These are phyloP conservation scores for Hypomontagnella monticulosa DNA, from an alignment of 495 filamentous ascomycete genomes.

Conservation along the genomic window DNA sequence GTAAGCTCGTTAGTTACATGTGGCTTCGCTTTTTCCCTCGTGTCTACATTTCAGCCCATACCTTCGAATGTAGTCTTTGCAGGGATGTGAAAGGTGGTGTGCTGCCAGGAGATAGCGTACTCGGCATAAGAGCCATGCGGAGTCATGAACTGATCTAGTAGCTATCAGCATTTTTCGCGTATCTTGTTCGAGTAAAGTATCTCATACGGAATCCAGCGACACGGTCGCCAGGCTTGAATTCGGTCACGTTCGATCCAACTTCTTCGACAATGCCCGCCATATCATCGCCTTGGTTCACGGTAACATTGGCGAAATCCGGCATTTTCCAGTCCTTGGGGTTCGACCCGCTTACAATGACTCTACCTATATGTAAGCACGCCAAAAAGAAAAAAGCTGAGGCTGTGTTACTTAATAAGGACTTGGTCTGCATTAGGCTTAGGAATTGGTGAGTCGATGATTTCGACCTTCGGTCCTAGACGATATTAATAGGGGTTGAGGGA, in stretches of 20 bases:
- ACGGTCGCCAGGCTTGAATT: constrained; percentile 73
- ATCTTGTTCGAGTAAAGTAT: too few species aligned
- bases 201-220: constrained; percentile 69
- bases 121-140: constrained; percentile 73
- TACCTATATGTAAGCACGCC: too few species aligned
- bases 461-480: constrained; percentile 59
- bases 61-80: constrained; percentile 72
- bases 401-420: constrained; percentile 75
- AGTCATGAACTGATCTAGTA: constrained; percentile 56
- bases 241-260: constrained; percentile 67
- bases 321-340: constrained; percentile 87
- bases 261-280: constrained; percentile 73
- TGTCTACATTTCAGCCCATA: constrained; percentile 31
- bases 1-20: constrained; percentile 19
- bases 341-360: constrained; percentile 72
- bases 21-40: neutral
- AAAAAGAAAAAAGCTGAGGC: too few species aligned
- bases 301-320: constrained; percentile 25
- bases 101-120: constrained; percentile 70
- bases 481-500: neutral
- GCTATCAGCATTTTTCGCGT: too few species aligned
- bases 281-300: constrained; percentile 73
- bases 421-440: constrained; percentile 69
- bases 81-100: constrained; percentile 77
- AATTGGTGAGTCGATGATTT: constrained; percentile 71